Evolutionary conservation across 2,329 filamentous ascomycete genomes (phyloP).

Genomic region (Decorospora gaudefroyi): DNA sequence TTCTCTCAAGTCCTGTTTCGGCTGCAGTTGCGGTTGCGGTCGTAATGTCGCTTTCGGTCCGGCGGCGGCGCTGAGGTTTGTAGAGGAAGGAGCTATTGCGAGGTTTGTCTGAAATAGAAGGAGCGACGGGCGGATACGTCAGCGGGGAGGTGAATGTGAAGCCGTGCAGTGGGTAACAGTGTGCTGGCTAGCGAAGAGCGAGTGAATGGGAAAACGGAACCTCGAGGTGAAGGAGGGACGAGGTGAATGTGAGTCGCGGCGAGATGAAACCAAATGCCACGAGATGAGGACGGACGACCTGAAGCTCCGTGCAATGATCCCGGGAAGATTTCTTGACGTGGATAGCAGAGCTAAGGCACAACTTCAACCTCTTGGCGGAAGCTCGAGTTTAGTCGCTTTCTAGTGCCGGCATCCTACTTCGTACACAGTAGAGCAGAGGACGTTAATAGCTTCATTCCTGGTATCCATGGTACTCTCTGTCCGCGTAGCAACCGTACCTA

Average conservation of each 20-base stretch:
- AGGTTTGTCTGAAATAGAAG: conserved; percentile 13
- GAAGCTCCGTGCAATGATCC: conserved; percentile 35
- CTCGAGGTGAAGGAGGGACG: conserved; percentile 26
- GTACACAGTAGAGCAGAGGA: too few relatives aligned
- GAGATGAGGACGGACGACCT: conserved; percentile 35
- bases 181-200: conserved; percentile 25
- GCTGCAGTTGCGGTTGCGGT: conserved; percentile 1
- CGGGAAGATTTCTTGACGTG: conserved; percentile 40
- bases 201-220: conserved; percentile 23
- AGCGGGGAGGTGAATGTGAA: conserved; percentile 34
- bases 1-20: conserved; percentile 14
- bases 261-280: conserved; percentile 34
- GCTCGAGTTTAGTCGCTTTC: conserved; percentile 12
- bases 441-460: too few relatives aligned
- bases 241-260: conserved; percentile 18
- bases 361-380: conserved; percentile 15
- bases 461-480: too few relatives aligned
- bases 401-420: conserved; percentile 11
- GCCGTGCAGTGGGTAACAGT: conserved; percentile 21
- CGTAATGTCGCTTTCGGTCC: conserved; percentile 10
- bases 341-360: conserved; percentile 36
- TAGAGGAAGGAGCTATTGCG: conserved; percentile 16
- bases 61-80: conserved; percentile 9
- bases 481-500: too few relatives aligned
- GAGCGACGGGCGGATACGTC: conserved; percentile 27